Percentiles rank a stretch among this genome's conserved stretches.
phyloP scores from a whole-genome alignment of 305 asterid genomes.

The Fraxinus xanthoxyloides region DNA sequence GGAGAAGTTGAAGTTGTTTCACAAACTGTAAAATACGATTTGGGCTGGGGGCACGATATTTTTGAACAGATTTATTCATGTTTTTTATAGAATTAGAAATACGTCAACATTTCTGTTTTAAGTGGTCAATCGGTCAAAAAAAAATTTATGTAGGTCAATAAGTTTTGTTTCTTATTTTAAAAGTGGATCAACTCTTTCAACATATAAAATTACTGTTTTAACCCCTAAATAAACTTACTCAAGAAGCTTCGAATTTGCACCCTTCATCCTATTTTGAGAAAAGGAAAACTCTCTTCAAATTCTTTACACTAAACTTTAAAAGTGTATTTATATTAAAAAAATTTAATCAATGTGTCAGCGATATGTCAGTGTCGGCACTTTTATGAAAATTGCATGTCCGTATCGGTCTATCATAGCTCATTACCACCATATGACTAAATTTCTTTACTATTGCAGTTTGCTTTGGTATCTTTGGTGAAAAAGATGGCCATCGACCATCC shows the following conservation, averaged over 20 bases:
- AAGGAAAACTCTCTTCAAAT: not conserved
- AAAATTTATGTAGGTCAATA: not conserved
- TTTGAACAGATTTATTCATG: not conserved
- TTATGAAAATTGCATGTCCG: not conserved
- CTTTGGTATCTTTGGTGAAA: conserved; percentile 87
- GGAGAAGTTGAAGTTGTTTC: not conserved
- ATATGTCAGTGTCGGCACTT: not conserved
- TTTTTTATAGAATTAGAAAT: not conserved
- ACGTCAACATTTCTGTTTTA: not conserved
- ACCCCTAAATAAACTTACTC: not conserved
- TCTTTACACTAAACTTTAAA: not conserved
- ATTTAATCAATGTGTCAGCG: not conserved
- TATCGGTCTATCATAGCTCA: not conserved
- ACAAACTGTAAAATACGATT: not conserved
- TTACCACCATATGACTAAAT: conserved; percentile 6
- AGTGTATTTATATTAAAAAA: not conserved
- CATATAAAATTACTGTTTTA: not conserved
- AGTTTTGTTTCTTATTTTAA: not conserved
- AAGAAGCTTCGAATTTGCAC: not conserved
- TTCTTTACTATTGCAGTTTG: conserved; percentile 57
- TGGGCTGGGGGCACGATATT: not conserved
- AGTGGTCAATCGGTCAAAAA: not conserved
- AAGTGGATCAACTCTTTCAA: not conserved
- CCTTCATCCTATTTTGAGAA: not conserved
- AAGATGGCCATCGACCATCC: conserved; percentile 95